Base-by-base conservation (phyloP, 1,284 basidiomycete species). In the Laetiporus sulphureus region DNA sequence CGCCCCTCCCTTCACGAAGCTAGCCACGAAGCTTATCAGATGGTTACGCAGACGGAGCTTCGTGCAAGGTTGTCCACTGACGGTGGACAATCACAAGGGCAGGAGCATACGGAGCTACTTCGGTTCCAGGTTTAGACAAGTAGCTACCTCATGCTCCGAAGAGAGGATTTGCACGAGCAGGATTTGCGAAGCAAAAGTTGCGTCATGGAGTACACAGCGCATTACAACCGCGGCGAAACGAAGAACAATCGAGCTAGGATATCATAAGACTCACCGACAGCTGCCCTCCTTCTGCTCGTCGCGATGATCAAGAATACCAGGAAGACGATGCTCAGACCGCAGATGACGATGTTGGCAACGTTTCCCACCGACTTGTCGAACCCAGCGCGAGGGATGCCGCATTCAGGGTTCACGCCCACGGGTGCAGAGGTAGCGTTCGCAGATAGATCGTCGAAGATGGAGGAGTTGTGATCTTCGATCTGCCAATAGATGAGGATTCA, bases 331-430 rank as follows among this genome's bases (percentile, higher is more conserved):
- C 77, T 78, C 32, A 84, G 53, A 19, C 65, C 78, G 53, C 82
- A 86, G 3, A 71, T 72, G 49, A 85, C 65, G 57, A 84, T 79
- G 59, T 89, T 81, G 49, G 83, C 83, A 48, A 87, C 73, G 61
- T 88, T 88, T 38, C 77, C 80, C 5, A 85, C 57, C 2, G 76
- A 77, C 29, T 71, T 71, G 31, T 71, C 58, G 15, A 66, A 56
- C 22, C 72, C 68, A 12, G 70, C 60, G 42, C 68, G 62, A 18
- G 62, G 65, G 45, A 74, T 80, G 23, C 72, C 78, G 56, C 77
- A 80, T 42, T 63, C 58, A 19, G 75, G 72, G 51, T 79, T 75
- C 36, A 80, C 62, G 36, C 79, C 77, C 11, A 80, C 68, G 5
- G 77, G 75, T 3, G 77, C 78, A 12, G 67, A 63, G 15, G 54